Base-by-base conservation (phyloP, 768 basidiomycete species). In the Trametes punicea region DNA sequence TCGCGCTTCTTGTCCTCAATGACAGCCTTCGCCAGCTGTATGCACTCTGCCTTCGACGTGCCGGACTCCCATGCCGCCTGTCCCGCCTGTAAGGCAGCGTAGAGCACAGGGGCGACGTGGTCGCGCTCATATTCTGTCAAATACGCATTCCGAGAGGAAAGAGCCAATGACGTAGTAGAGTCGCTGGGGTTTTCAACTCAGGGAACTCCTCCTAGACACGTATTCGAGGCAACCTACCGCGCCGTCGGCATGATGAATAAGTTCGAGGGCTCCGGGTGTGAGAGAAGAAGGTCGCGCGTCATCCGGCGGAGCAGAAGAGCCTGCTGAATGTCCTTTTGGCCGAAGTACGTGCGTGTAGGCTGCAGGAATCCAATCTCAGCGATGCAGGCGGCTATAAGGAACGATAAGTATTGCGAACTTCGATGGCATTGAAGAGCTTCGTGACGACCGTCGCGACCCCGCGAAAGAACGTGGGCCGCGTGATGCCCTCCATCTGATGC, bases 301-400 rank as follows among this genome's bases (percentile, higher is more conserved):
- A 98, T 75, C 4, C 85, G 82, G 30, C 88, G 86, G 29, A 98
- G 77, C 41, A 99, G 73, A 15, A 98, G 74, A 0, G 90, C 93
- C 69, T 99, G 97, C 67, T 99, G 97, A 51, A 99, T 97, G 68
- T 98, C 96, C 69, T 98, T 98, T 71, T 98, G 95, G 1, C 97
- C 96, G 60, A 99, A 97, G 70, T 98, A 98, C 20, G 90, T 85
- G 61, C 86, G 83, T 41, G 90, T 90, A 5, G 96, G 96, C 93
- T 96, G 20, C 18, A 41, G 15, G 42, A 27, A 11, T 13, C 10
- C 15, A 26, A 6, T 2, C 11, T 33, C 16, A 23, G 21, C 27
- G 29, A 23, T 45, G n/a, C n/a, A n/a, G n/a, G n/a, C n/a, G 18
- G 45, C 23, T 20, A 23, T 36, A 9, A 3, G 21, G 27, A 11